Conservation (phyloP, 805 yeast genomes). For the Sugiyamaella lignohabitans region DNA sequence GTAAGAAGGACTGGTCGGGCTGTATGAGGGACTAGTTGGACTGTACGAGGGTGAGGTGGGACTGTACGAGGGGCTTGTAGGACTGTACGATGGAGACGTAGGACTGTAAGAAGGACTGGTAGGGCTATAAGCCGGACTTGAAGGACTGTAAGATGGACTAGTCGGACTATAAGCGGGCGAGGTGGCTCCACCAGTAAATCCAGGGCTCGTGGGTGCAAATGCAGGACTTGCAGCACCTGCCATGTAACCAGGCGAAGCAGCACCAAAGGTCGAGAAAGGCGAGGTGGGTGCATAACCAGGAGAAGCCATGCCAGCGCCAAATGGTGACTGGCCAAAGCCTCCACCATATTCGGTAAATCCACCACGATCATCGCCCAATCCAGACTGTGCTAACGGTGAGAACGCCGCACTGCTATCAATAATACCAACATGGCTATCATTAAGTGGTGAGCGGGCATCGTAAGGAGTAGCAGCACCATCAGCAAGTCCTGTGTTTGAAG, state of each 20-base stretch:
- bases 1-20: conserved; percentile 67
- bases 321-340: conserved; percentile 45
- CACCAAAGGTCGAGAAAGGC: conserved; percentile 55
- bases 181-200: conserved; percentile 55
- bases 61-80: conserved; percentile 55
- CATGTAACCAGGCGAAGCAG: conserved; percentile 50
- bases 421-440: conserved; percentile 25
- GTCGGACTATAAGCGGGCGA: conserved; percentile 67
- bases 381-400: conserved; percentile 88
- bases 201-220: conserved; percentile 63
- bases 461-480: conserved; percentile 93
- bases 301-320: conserved; percentile 40
- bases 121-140: conserved; percentile 72
- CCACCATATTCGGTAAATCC: conserved; percentile 76
- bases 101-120: conserved; percentile 79
- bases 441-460: conserved; percentile 53
- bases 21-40: conserved; percentile 68
- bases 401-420: conserved; percentile 63
- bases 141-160: conserved; percentile 69
- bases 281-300: conserved; percentile 72
- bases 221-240: conserved; percentile 51
- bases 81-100: conserved; percentile 61
- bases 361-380: conserved; percentile 71
- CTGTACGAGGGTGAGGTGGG: conserved; percentile 70
- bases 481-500: conserved; percentile 65